A percentile compares a stretch with the other conserved stretches of the same genome.
phyloP scores from a whole-genome alignment of 2,329 filamentous ascomycete genomes.

The Waltergamsia citrina region DNA sequence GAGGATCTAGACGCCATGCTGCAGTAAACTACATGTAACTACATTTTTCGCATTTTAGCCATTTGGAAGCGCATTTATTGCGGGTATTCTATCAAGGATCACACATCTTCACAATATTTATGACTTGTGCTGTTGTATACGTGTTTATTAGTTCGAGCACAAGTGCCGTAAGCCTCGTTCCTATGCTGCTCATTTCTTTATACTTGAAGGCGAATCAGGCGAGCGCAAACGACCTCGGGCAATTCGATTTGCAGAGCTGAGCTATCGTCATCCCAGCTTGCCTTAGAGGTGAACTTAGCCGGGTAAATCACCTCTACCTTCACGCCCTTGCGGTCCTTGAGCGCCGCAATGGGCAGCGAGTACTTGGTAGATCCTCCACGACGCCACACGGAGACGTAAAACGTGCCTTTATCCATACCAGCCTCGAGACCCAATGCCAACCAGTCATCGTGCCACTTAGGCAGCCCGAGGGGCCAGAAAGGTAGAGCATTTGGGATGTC shows the following conservation, averaged over 20 bases:
- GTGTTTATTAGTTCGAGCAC: no score
- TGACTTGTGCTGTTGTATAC: no score
- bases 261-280: constrained; percentile 4
- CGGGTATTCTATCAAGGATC: no score
- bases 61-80: no score
- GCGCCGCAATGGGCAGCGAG: constrained; percentile 3
- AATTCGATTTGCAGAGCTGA: constrained; percentile 3
- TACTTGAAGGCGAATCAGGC: constrained; percentile 4
- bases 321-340: neutral
- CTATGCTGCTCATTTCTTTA: no score
- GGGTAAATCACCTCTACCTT: constrained; percentile 8
- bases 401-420: constrained; percentile 1
- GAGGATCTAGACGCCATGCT: constrained; percentile 91
- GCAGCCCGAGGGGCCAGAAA: constrained; percentile 22
- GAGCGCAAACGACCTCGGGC: constrained; percentile 6
- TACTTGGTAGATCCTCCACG: constrained; percentile 5
- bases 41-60: no score
- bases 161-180: no score
- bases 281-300: constrained; percentile 2
- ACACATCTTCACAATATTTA: no score
- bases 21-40: constrained; percentile 59
- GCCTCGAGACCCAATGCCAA: constrained; percentile 13
- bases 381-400: constrained; percentile 9
- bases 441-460: constrained; percentile 21
- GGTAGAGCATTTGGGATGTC: constrained; percentile 12